Conservation (phyloP, 2,329 filamentous ascomycete genomes). For the Cercospora beticola region DNA sequence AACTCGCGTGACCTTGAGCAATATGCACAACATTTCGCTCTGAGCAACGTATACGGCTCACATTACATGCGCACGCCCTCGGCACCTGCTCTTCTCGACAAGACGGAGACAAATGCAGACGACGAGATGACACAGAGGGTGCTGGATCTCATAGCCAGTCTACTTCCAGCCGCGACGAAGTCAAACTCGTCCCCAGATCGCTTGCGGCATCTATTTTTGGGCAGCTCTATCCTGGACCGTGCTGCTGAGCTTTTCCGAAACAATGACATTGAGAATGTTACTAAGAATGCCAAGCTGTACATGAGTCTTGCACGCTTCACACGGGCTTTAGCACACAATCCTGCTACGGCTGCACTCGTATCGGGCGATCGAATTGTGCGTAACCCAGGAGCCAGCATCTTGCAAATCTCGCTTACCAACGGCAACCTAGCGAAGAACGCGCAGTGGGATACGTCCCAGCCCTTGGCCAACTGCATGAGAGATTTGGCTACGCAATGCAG, state of each 20-base stretch:
- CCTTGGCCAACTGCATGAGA: conserved; percentile 33
- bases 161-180: conserved; percentile 31
- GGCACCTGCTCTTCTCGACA: background rate
- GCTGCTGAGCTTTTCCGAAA: conserved; percentile 44
- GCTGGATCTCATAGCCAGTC: conserved; percentile 19
- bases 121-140: conserved; percentile 23
- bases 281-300: conserved; percentile 40
- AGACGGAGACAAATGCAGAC: conserved; percentile 8
- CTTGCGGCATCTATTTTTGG: conserved; percentile 38
- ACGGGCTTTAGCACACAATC: conserved; percentile 36
- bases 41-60: background rate
- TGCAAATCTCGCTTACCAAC: conserved; percentile 37
- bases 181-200: conserved; percentile 31
- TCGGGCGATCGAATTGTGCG: conserved; percentile 40
- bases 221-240: conserved; percentile 41
- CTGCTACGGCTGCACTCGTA: conserved; percentile 36
- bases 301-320: conserved; percentile 45
- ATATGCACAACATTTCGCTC: background rate
- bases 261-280: conserved; percentile 43
- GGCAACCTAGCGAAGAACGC: conserved; percentile 11
- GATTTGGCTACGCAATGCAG: conserved; percentile 38
- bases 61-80: background rate
- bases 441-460: conserved; percentile 22
- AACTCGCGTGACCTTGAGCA: background rate
- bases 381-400: conserved; percentile 39